phyloP scores from a whole-genome alignment of 371 early-diverging fungal genomes.

The Dentiscutata heterogama region DNA sequence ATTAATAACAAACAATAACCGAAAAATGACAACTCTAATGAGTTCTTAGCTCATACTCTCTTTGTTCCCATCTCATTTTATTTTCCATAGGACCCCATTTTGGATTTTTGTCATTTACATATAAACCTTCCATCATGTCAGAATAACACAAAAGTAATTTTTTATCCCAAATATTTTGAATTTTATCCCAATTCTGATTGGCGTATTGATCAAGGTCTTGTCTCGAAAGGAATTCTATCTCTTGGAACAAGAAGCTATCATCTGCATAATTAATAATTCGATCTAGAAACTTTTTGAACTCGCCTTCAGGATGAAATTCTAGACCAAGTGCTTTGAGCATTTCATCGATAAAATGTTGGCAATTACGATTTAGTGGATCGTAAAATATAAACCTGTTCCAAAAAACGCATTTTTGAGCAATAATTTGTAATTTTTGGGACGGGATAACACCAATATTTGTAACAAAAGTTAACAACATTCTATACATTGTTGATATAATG shows the following conservation, averaged over 20 bases:
- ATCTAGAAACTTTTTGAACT: conserved; percentile 9
- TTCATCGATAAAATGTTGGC: conserved; percentile 2
- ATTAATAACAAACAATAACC: no score
- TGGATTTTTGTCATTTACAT: background rate
- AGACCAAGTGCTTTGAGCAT: background rate
- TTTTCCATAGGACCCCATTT: background rate
- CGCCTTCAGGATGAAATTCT: background rate
- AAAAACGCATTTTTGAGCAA: conserved; percentile 13
- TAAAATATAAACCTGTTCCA: background rate
- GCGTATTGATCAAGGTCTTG: background rate
- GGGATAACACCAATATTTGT: background rate
- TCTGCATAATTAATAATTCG: background rate
- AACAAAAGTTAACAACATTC: background rate
- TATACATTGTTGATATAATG: background rate
- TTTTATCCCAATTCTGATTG: background rate
- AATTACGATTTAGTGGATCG: background rate
- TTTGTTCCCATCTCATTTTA: background rate
- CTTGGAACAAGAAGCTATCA: background rate
- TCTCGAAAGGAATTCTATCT: background rate
- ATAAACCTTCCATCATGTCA: background rate
- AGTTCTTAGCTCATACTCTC: background rate
- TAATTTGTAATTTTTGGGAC: background rate
- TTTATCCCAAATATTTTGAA: background rate
- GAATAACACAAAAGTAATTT: conserved; percentile 15
- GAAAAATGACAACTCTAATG: no score